These are phyloP conservation scores for Betula pendula DNA, from an alignment of 306 rosid species.

Conservation along the genomic window DNA sequence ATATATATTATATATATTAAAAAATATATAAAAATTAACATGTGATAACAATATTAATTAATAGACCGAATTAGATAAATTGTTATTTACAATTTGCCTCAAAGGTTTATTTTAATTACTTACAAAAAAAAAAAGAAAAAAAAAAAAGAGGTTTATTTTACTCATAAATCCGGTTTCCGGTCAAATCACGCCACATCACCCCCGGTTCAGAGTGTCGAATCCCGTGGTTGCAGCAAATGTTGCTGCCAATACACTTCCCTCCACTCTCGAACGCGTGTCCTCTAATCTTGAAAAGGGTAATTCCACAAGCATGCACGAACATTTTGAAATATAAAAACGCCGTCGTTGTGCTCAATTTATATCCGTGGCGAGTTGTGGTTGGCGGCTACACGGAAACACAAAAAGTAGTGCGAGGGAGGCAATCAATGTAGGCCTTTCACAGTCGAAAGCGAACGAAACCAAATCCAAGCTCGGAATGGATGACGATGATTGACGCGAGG, in stretches of 20 bases:
- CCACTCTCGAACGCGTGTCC: too few species aligned
- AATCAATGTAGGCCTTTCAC: not conserved
- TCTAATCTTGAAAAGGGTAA: not conserved
- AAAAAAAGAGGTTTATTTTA: too few species aligned
- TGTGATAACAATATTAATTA: too few species aligned
- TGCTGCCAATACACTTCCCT: not conserved
- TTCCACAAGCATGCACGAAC: not conserved
- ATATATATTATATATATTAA: too few species aligned
- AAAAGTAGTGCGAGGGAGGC: too few species aligned
- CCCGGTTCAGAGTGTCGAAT: not conserved
- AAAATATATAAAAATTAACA: too few species aligned
- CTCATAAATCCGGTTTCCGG: constrained; percentile 1
- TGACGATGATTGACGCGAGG: constrained; percentile 12
- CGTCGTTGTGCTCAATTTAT: not conserved
- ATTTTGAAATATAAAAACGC: not conserved
- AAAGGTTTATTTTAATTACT: too few species aligned
- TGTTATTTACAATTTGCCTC: too few species aligned
- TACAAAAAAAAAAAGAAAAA: too few species aligned
- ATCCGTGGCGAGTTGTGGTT: not conserved
- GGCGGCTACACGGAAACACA: too few species aligned
- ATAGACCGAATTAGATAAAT: too few species aligned
- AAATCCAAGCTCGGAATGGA: not conserved
- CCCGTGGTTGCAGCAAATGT: too few species aligned
- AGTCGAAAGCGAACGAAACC: not conserved
- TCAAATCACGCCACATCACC: not conserved